A percentile compares a stretch with the other conserved stretches of the same genome.
phyloP scores from a whole-genome alignment of 139 green algal species.

The Volvox reticuliferus region DNA sequence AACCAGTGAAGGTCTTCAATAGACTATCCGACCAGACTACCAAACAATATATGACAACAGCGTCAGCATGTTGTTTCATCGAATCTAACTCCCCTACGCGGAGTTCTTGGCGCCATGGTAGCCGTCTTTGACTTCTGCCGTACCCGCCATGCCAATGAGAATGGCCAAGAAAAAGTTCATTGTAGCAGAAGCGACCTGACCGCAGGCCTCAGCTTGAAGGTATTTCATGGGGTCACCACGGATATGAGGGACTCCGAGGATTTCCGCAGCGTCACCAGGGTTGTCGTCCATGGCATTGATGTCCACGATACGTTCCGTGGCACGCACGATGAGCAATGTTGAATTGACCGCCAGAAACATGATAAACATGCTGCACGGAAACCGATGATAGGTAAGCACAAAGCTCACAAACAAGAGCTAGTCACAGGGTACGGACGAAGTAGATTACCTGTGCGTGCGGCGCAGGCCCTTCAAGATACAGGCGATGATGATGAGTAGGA shows the following conservation, averaged over 20 bases:
- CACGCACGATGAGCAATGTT: conserved; percentile 5
- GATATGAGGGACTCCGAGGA: neutral
- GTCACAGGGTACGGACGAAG: neutral
- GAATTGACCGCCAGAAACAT: conserved; percentile 26
- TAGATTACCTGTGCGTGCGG: neutral
- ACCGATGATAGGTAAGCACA: too few species aligned
- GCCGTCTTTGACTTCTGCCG: neutral
- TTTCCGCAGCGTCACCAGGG: neutral
- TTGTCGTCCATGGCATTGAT: neutral
- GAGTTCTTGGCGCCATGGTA: neutral
- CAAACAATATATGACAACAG: too few species aligned
- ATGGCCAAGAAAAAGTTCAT: conserved; percentile 27
- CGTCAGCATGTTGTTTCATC: too few species aligned
- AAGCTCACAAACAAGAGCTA: too few species aligned
- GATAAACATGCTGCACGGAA: conserved; percentile 11
- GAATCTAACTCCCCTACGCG: too few species aligned
- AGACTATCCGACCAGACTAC: too few species aligned
- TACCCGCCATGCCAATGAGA: conserved; percentile 7
- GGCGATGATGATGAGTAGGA: neutral
- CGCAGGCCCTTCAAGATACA: neutral
- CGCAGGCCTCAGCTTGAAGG: conserved; percentile 1
- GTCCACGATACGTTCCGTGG: conserved; percentile 1
- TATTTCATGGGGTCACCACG: neutral
- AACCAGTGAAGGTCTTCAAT: too few species aligned
- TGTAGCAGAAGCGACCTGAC: neutral